These are phyloP conservation scores for Metarhizium guizhouense DNA, from an alignment of 2,329 filamentous ascomycete species.

Conservation along the genomic window DNA sequence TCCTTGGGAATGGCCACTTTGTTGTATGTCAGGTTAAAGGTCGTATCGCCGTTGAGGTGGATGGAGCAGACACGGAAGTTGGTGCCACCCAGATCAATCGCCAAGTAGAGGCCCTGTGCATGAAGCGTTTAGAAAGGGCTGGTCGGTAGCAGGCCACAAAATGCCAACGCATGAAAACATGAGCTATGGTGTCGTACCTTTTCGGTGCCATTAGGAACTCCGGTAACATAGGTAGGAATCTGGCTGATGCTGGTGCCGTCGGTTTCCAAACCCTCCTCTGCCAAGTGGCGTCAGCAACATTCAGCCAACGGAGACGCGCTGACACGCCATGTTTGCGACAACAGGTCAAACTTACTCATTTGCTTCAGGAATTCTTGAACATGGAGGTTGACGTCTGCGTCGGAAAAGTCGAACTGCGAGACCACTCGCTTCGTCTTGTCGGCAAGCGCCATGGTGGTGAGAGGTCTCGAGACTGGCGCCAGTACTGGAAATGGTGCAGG, in stretches of 20 bases:
- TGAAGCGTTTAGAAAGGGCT: background rate
- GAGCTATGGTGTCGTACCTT: slow-evolving; percentile 44
- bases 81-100: slow-evolving; percentile 94
- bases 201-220: slow-evolving; percentile 92
- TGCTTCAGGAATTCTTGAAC: slow-evolving; percentile 80
- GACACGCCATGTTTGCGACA: background rate
- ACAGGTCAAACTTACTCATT: slow-evolving; percentile 50
- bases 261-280: slow-evolving; percentile 72
- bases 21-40: slow-evolving; percentile 85
- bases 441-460: slow-evolving; percentile 52
- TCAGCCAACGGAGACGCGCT: background rate
- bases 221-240: slow-evolving; percentile 95
- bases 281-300: background rate
- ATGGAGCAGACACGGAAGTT: slow-evolving; percentile 98
- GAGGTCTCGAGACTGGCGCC: slow-evolving; percentile 44
- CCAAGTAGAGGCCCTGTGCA: slow-evolving; percentile 81
- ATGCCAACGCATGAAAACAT: background rate
- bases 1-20: slow-evolving; percentile 86
- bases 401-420: slow-evolving; percentile 75
- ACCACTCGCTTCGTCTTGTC: slow-evolving; percentile 73
- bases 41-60: slow-evolving; percentile 85
- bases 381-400: slow-evolving; percentile 68
- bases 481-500: slow-evolving; percentile 44
- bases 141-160: background rate
- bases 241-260: slow-evolving; percentile 81